phyloP scores from a whole-genome alignment of 345 rosid species.

The Salix suchowensis region DNA sequence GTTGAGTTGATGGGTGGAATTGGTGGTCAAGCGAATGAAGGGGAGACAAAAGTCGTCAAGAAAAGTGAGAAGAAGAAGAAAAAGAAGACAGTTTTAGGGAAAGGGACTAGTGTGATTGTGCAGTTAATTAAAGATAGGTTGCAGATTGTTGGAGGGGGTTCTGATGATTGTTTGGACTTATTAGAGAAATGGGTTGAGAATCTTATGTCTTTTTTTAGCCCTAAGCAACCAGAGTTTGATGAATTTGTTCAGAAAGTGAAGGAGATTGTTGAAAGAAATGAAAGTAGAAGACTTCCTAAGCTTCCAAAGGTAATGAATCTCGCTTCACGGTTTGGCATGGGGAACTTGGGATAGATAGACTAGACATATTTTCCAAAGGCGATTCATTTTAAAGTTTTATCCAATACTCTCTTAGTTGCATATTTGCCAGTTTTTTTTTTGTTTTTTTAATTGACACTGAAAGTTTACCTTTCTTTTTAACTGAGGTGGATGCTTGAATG shows the following conservation, averaged over 20 bases:
- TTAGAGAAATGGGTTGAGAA: constrained; percentile 45
- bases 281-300: constrained; percentile 89
- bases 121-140: constrained; percentile 62
- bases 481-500: background rate
- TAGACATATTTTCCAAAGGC: too few relatives aligned
- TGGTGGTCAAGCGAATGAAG: constrained; percentile 31
- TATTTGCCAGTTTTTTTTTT: background rate
- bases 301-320: constrained; percentile 61
- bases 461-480: background rate
- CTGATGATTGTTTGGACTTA: constrained; percentile 22
- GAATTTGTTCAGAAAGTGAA: constrained; percentile 47
- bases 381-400: background rate
- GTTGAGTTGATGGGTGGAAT: constrained; percentile 36
- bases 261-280: constrained; percentile 82
- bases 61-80: constrained; percentile 56
- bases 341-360: too few relatives aligned
- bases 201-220: constrained; percentile 43
- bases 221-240: constrained; percentile 45
- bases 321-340: background rate
- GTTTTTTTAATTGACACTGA: background rate
- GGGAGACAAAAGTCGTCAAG: constrained; percentile 37
- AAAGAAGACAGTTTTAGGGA: constrained; percentile 69
- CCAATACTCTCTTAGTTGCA: background rate
- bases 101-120: constrained; percentile 58
- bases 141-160: constrained; percentile 15